Evolutionary conservation across 2,329 filamentous ascomycete genomes (phyloP).

Genomic region (Westerdykella sp.): DNA sequence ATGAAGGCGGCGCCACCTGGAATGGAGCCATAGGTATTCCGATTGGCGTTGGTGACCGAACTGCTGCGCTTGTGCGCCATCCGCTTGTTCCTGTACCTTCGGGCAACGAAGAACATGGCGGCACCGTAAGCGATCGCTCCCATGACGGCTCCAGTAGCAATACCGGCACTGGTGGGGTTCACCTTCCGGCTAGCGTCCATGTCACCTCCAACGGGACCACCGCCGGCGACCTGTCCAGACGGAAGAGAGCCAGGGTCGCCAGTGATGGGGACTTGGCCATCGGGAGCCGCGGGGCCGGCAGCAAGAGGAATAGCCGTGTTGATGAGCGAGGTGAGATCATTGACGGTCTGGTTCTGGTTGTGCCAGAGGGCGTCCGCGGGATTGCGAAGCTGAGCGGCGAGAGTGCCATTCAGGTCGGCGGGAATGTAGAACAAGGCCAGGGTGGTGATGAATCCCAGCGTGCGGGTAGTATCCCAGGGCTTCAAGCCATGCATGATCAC

Average conservation of each 20-base stretch:
- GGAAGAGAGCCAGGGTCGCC: conserved; percentile 34
- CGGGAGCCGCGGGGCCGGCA: conserved; percentile 41
- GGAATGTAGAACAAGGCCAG: conserved; percentile 53
- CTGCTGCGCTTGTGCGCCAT: conserved; percentile 69
- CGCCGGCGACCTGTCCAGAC: conserved; percentile 36
- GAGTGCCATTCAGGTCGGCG: conserved; percentile 44
- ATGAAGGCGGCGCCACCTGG: conserved; percentile 44
- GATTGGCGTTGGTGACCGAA: conserved; percentile 66
- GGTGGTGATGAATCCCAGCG: conserved; percentile 74
- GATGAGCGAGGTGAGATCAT: conserved; percentile 70
- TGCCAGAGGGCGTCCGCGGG: conserved; percentile 71
- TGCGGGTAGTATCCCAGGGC: conserved; percentile 65
- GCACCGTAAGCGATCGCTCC: conserved; percentile 84
- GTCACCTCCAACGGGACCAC: conserved; percentile 47
- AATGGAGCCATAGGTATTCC: conserved; percentile 32
- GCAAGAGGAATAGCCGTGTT: conserved; percentile 73
- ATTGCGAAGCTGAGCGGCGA: conserved; percentile 64
- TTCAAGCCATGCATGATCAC: conserved; percentile 65
- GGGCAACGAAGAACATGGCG: conserved; percentile 89
- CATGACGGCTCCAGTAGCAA: conserved; percentile 70
- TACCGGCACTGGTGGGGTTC: conserved; percentile 58
- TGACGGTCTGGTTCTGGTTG: conserved; percentile 59
- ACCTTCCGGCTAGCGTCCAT: conserved; percentile 51
- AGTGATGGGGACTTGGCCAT: conserved; percentile 37
- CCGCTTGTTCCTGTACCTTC: conserved; percentile 82